Evolutionary conservation across 2,329 filamentous ascomycete genomes (phyloP), one percentile per base, ranked within the genome.

Genomic region (Alternaria triticimaculans): DNA sequence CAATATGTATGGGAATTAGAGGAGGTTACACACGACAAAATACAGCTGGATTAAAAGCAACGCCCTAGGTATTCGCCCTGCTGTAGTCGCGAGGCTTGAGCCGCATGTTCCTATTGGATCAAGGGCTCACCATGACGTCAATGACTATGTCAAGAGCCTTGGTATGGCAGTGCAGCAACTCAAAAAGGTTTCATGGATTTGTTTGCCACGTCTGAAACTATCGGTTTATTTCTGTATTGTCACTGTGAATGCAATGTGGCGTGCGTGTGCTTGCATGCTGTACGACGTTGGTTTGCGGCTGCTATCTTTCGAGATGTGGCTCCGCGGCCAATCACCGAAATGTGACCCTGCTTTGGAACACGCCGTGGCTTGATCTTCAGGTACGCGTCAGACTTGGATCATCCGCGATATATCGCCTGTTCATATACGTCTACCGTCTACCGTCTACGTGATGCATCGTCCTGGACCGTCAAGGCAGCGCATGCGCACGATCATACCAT

Each of bases 101-200:
- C 30, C 26, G 33, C 51, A 53, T 58, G 55, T 50, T 58, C 54
- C 55, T 25, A 62, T 58, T 62, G 59, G 59, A 45, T 63, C 60
- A 21, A 48, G 20, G 43, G 30, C 20, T 60, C 56, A 55, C 49
- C 23, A 50, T 63, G 60, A 63, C 60, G 60, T 63, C 60, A 63
- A 63, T 20, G 60, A 63, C 56, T 55, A n/a, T 33, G 9, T 23
- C 25, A 57, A 25, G 33, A n/a, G 43, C 26, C 56, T 50, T 63
- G 49, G 55, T 61, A 58, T 53, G 26, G 37, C 26, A 45, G 46
- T 53, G 37, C 45, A 23, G 46, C 20, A 41, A 25, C 9, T 30
- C 30, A 12, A 53, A 51, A n/a, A 2, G 11, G 14, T 7, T 23
- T 23, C 18, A 6, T 14, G 21, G 49, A 18, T 23, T n/a, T 51